Percentiles rank a stretch among this genome's conserved stretches.
Evolutionary conservation across 1,284 basidiomycete species (phyloP).

Genomic region (Trichosporon ovoides): DNA sequence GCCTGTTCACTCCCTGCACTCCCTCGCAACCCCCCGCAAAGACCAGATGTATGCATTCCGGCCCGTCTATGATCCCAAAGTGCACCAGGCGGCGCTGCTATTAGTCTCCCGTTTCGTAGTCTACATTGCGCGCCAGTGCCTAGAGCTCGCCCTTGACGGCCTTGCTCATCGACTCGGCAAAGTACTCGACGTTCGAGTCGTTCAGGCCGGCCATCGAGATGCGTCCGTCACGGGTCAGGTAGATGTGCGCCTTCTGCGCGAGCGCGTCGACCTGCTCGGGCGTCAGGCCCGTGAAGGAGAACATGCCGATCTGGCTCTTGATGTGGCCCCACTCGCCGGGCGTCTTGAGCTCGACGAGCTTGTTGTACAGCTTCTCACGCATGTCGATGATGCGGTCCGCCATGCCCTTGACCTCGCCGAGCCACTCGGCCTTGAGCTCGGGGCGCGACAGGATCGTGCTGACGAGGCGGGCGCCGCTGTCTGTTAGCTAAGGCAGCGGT

Average conservation of each 20-base stretch:
- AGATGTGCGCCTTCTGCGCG: conserved; percentile 88
- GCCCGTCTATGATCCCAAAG: too few species aligned
- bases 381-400: conserved; percentile 94
- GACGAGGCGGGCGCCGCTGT: conserved; percentile 78
- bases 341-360: conserved; percentile 76
- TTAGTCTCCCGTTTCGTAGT: neutral
- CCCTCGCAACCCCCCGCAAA: too few species aligned
- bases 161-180: conserved; percentile 75
- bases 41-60: too few species aligned
- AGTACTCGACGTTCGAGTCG: conserved; percentile 77
- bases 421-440: conserved; percentile 79
- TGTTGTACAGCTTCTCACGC: conserved; percentile 76
- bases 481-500: conserved; percentile 13
- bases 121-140: neutral
- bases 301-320: conserved; percentile 79
- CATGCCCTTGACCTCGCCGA: conserved; percentile 87
- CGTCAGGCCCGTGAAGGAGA: conserved; percentile 79
- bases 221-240: conserved; percentile 65
- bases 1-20: too few species aligned
- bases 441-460: conserved; percentile 69
- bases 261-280: conserved; percentile 74
- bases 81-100: too few species aligned
- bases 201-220: conserved; percentile 97
- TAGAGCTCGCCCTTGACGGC: conserved; percentile 64
- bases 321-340: conserved; percentile 95